Evolutionary conservation across 2,329 filamentous ascomycete genomes (phyloP).

Genomic region (Chalara sp.): DNA sequence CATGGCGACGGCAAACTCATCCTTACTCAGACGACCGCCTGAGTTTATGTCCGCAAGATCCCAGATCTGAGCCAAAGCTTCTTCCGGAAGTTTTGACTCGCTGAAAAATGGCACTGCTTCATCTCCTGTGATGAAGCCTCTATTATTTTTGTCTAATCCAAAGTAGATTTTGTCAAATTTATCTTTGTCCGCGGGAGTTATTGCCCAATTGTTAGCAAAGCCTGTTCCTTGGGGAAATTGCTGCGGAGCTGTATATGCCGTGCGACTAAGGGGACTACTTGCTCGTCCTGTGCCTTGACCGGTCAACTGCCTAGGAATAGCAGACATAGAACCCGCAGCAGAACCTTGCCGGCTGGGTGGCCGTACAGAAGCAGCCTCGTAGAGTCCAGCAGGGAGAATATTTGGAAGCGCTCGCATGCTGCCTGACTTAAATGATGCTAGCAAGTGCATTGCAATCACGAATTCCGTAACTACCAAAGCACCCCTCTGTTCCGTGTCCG

Average conservation of each 20-base stretch:
- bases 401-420: constrained; percentile 72
- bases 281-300: constrained; percentile 53
- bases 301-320: constrained; percentile 78
- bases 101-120: constrained; percentile 93
- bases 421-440: constrained; percentile 85
- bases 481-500: constrained; percentile 89
- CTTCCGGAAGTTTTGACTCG: constrained; percentile 83
- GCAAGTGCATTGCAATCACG: constrained; percentile 94
- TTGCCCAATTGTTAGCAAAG: constrained; percentile 66
- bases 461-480: constrained; percentile 85
- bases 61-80: constrained; percentile 90
- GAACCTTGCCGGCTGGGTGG: constrained; percentile 36
- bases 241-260: constrained; percentile 36
- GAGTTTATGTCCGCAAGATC: constrained; percentile 92
- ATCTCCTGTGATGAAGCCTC: constrained; percentile 84
- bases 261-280: constrained; percentile 49
- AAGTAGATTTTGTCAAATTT: constrained; percentile 84
- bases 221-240: constrained; percentile 20
- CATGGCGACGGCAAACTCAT: constrained; percentile 97
- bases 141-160: constrained; percentile 72
- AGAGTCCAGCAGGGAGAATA: constrained; percentile 75
- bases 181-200: constrained; percentile 75
- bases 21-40: constrained; percentile 74
- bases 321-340: constrained; percentile 43
- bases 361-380: constrained; percentile 79